phyloP scores from a whole-genome alignment of 768 basidiomycete genomes.

The Boletus bicolor region DNA sequence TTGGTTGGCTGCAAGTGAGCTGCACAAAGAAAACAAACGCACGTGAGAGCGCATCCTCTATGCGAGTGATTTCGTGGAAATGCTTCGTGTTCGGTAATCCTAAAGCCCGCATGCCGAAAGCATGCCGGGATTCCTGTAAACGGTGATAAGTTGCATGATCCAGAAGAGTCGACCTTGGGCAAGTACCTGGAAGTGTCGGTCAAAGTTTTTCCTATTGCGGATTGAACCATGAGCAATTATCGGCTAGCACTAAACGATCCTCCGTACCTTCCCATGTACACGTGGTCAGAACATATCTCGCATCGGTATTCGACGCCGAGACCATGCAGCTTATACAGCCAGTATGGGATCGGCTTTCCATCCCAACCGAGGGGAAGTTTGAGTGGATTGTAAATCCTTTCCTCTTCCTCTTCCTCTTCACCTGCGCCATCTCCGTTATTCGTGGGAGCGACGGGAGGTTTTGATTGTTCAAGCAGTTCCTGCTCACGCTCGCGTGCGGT shows the following conservation, averaged over 20 bases:
- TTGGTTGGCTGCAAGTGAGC: not conserved
- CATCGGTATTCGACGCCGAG: slow-evolving; percentile 97
- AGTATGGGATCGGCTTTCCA: slow-evolving; percentile 98
- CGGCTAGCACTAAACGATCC: not conserved
- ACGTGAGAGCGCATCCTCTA: slow-evolving; percentile 94
- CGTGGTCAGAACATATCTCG: slow-evolving; percentile 95
- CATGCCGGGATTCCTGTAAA: slow-evolving; percentile 84
- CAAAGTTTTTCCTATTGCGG: slow-evolving; percentile 81
- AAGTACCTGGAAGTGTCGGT: slow-evolving; percentile 85
- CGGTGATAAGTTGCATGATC: slow-evolving; percentile 17
- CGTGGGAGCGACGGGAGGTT: slow-evolving; percentile 47
- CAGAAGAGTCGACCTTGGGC: slow-evolving; percentile 10
- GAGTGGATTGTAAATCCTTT: slow-evolving; percentile 95
- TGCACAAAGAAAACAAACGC: slow-evolving; percentile 34
- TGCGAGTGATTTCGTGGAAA: slow-evolving; percentile 97
- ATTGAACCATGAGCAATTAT: slow-evolving; percentile 16
- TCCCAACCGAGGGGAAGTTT: slow-evolving; percentile 98
- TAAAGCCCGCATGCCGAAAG: slow-evolving; percentile 96
- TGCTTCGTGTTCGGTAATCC: slow-evolving; percentile 98
- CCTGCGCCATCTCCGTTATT: slow-evolving; percentile 44
- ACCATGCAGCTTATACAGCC: slow-evolving; percentile 97
- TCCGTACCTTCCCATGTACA: slow-evolving; percentile 89
- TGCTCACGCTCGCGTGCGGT: slow-evolving; percentile 98
- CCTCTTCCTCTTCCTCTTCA: slow-evolving; percentile 92
- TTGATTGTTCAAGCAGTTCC: slow-evolving; percentile 73